These are phyloP conservation scores for Somion occarium DNA, from an alignment of 1,284 basidiomycete genomes.

Conservation along the genomic window DNA sequence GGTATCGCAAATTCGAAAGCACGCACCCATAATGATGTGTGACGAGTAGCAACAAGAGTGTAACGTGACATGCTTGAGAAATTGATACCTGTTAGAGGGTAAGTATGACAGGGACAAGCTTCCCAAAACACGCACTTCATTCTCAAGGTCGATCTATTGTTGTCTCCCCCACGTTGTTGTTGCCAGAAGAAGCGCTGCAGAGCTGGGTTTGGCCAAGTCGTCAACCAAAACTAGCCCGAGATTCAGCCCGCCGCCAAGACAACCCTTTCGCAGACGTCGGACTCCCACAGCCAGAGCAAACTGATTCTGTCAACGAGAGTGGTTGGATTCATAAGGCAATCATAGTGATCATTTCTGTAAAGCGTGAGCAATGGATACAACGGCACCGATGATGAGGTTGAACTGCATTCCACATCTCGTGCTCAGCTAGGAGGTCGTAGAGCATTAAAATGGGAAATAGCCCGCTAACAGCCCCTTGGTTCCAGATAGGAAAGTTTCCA, in stretches of 20 bases:
- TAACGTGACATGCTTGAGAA: not conserved
- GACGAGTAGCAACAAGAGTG: not conserved
- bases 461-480: too few species aligned
- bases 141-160: constrained; percentile 15
- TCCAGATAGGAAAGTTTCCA: too few species aligned
- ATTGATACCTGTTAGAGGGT: not conserved
- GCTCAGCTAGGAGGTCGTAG: too few species aligned
- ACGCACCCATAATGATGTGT: not conserved
- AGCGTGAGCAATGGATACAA: too few species aligned
- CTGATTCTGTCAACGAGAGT: too few species aligned
- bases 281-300: too few species aligned
- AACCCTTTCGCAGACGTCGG: too few species aligned
- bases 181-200: not conserved
- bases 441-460: too few species aligned
- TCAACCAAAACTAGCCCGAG: not conserved
- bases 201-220: not conserved
- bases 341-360: too few species aligned
- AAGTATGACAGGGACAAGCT: constrained; percentile 1
- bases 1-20: not conserved
- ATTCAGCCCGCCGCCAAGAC: not conserved
- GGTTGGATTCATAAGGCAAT: not conserved
- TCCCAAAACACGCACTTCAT: constrained; percentile 13
- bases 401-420: too few species aligned
- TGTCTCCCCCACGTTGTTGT: not conserved
- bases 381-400: too few species aligned